Base-by-base conservation (phyloP, 2,329 filamentous ascomycete species). In the Leptographium flavum region DNA sequence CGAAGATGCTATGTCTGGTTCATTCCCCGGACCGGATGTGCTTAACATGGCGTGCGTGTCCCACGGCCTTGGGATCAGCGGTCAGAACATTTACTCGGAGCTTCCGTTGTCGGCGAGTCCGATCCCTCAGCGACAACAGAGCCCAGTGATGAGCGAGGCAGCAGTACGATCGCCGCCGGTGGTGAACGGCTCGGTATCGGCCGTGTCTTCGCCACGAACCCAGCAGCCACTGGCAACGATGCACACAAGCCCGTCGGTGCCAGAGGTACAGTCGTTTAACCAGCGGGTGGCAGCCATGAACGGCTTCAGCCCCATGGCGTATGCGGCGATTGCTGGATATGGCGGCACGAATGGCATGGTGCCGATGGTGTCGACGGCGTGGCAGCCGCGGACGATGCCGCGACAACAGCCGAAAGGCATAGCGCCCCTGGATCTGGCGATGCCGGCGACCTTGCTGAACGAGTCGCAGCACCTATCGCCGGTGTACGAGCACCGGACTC, bases 401-500 rank as follows among this genome's bases (percentile, higher is more conserved):
- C 65, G 68, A 11, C 60, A 64, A 21, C 69, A 64, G 22, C 69
- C 70, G 37, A 71, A 62, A 47, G 67, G 66, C 21, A 73, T 76
- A 49, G 71, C 73, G 14, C 71, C 74, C 7, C 59, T 77, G 17
- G 74, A 78, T 52, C 64, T 77, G 14, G 73, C 73, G 1, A 68
- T 70, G 33, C 63, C 66, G 4, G 67, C 69, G 28, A 61, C 63
- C 19, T 60, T 63, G 21, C 53, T 65, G 11, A 59, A 62, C 43
- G 56, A 74, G 9, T 56, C 66, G 42, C 66, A 69, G 36, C 71
- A 70, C 52, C 67, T 88, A 2, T 87, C 83, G 0, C 83, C 83
- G 0, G 83, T 87, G 1, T 82, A 81, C 45, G 83, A 87, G 62
- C 73, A 74, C 6, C 70, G 73, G n/a, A 82, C 79, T 0, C 80